Conservation (phyloP, 2,329 filamentous ascomycete species). For the Phyllosticta citrichinensis region DNA sequence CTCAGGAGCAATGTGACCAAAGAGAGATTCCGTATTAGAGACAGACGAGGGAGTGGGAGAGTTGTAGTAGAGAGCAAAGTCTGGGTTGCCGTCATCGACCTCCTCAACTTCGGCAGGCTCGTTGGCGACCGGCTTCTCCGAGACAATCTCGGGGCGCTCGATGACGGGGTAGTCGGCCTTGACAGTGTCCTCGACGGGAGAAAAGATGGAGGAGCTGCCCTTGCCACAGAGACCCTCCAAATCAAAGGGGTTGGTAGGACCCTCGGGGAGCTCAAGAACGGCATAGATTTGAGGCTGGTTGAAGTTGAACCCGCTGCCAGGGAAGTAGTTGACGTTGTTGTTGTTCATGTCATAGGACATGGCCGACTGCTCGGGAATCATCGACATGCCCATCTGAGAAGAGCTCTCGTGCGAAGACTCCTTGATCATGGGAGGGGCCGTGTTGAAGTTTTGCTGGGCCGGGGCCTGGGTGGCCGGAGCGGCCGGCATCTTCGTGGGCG, state of each 20-base stretch:
- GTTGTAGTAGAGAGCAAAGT: conserved; percentile 51
- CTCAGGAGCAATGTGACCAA: conserved; percentile 39
- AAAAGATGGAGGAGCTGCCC: conserved; percentile 27
- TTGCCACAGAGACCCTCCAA: conserved; percentile 61
- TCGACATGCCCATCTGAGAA: conserved; percentile 60
- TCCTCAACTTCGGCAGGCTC: conserved; percentile 41
- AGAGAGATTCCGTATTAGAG: conserved; percentile 22
- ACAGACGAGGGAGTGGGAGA: conserved; percentile 20
- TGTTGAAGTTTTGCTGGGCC: conserved; percentile 39
- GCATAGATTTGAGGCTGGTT: conserved; percentile 62
- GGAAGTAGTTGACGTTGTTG: conserved; percentile 38
- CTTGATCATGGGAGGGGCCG: conserved; percentile 31
- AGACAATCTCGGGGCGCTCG: conserved; percentile 28
- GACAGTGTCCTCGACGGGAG: conserved; percentile 19
- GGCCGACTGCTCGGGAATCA: conserved; percentile 63
- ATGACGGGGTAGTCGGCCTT: conserved; percentile 43
- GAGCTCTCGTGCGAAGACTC: conserved; percentile 47
- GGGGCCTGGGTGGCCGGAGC: conserved; percentile 31
- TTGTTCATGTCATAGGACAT: conserved; percentile 54
- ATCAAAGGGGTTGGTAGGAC: conserved; percentile 50
- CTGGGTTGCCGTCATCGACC: conserved; percentile 53
- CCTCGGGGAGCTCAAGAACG: conserved; percentile 58
- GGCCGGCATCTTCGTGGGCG: conserved; percentile 21
- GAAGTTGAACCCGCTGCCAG: conserved; percentile 39
- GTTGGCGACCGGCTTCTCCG: conserved; percentile 16